Conservation (phyloP, 2,329 filamentous ascomycete species). For the Phyllosticta paracitricarpa region DNA sequence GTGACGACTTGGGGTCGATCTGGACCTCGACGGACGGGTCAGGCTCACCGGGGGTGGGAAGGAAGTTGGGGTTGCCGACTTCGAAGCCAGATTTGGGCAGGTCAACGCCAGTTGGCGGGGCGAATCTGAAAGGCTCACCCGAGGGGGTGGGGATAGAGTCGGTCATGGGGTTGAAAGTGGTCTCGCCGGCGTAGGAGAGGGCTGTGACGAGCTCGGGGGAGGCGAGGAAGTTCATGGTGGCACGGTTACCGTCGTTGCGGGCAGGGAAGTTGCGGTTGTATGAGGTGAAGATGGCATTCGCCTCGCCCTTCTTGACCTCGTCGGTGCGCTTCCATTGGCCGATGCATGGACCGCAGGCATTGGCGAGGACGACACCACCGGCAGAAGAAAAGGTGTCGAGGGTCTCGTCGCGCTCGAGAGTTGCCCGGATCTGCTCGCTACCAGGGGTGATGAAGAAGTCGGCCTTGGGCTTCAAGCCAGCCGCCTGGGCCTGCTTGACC, state of each 20-base stretch:
- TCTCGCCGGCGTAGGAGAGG: conserved; percentile 84
- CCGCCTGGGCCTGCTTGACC: conserved; percentile 79
- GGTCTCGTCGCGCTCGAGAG: conserved; percentile 79
- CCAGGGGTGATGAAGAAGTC: conserved; percentile 96
- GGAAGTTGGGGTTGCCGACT: conserved; percentile 62
- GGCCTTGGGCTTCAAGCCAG: conserved; percentile 80
- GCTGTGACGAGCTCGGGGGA: conserved; percentile 95
- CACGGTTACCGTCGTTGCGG: conserved; percentile 91
- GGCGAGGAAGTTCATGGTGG: conserved; percentile 97
- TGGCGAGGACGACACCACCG: conserved; percentile 82
- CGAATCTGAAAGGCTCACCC: conserved; percentile 76
- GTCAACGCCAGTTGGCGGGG: conserved; percentile 54
- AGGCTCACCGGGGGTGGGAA: conserved; percentile 61
- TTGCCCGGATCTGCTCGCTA: conserved; percentile 93
- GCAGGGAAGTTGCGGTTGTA: conserved; percentile 99
- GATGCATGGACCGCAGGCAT: conserved; percentile 86
- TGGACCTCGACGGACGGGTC: conserved; percentile 62
- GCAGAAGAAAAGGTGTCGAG: conserved; percentile 76
- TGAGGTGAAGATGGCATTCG: conserved; percentile 90
- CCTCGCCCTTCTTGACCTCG: conserved; percentile 69
- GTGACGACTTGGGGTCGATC: conserved; percentile 78
- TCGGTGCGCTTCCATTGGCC: conserved; percentile 94
- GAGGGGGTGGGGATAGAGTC: conserved; percentile 72
- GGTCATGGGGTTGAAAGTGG: conserved; percentile 92
- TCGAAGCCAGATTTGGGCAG: conserved; percentile 69